Evolutionary conservation across 768 basidiomycete genomes (phyloP), one percentile per base, ranked within the genome.

Genomic region (Pleurotus giganteus): DNA sequence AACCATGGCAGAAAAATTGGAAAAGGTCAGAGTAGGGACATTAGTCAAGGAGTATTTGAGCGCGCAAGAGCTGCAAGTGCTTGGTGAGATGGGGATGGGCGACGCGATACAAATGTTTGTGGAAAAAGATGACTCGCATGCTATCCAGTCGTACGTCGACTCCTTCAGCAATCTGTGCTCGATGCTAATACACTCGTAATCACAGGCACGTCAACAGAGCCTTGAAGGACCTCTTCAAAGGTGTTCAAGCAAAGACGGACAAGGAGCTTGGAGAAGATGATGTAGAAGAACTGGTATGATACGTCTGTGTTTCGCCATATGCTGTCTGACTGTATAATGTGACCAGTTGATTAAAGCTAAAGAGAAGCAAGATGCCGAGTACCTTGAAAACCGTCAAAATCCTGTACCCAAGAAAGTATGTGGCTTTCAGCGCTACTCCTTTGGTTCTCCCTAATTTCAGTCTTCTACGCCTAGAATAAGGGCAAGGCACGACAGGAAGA

Each of bases 61-160:
- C 5, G 94, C 92, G 47, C 97, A 98, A 73, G 91, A 95, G 67
- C 71, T 98, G 64, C 94, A 97, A 73, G 72, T 98, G 47, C 73
- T 98, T 15, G 91, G 89, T 1, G 94, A 97, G 71, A 77, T 79
- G 37, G 94, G 89, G 23, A 91, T 99, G 89, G 88, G 86, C 36
- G 91, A 94, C 66, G 97, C 97, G 4, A 94, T 99, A 50, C 87
- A 91, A 74, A 80, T 87, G 70, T 98, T 91, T 71, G 95, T 99
- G 56, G 95, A 98, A 69, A 99, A 99, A 77, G 96, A 98, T 64
- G 94, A 97, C 68, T 85, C 83, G 26, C 90, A 94, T 74, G 93
- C 96, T 7, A 96, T 99, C 65, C 82, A 86, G 60, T 81, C 75
- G 94, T 94, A 60, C 60, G 89, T 81, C 3, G n/a, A n/a, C n/a